Conservation (phyloP, 2,329 filamentous ascomycete genomes). For the Teratosphaeria epicoccoides region DNA sequence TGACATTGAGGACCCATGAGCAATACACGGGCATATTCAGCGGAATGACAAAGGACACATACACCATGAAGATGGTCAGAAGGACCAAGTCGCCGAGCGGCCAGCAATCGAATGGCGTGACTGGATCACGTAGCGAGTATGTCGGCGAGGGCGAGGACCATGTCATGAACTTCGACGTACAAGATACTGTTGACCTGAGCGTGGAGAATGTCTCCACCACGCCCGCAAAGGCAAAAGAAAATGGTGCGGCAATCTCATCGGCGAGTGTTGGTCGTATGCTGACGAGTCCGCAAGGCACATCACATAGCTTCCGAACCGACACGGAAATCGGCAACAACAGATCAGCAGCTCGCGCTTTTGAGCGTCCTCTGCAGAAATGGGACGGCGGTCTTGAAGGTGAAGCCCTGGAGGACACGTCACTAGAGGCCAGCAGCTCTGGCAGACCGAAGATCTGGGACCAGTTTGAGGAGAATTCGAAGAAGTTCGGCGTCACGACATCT, state of each 20-base stretch:
- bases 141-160: slow-evolving; percentile 39
- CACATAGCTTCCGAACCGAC: slow-evolving; percentile 65
- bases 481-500: slow-evolving; percentile 78
- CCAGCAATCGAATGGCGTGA: slow-evolving; percentile 36
- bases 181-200: slow-evolving; percentile 48
- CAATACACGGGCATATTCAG: slow-evolving; percentile 52
- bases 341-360: slow-evolving; percentile 46
- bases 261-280: not conserved
- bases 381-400: slow-evolving; percentile 41
- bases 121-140: slow-evolving; percentile 32
- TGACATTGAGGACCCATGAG: slow-evolving; percentile 51
- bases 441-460: slow-evolving; percentile 64
- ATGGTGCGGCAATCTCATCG: slow-evolving; percentile 38
- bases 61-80: slow-evolving; percentile 57
- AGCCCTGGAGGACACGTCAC: slow-evolving; percentile 46
- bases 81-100: slow-evolving; percentile 33
- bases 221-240: slow-evolving; percentile 42
- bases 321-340: slow-evolving; percentile 67
- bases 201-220: slow-evolving; percentile 45
- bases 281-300: slow-evolving; percentile 1
- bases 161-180: slow-evolving; percentile 50
- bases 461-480: slow-evolving; percentile 77
- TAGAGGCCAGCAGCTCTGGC: slow-evolving; percentile 34
- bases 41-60: slow-evolving; percentile 45
- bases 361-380: slow-evolving; percentile 74